These are phyloP conservation scores for Phaeolepiota aurea DNA, from an alignment of 768 basidiomycete species.

Conservation along the genomic window DNA sequence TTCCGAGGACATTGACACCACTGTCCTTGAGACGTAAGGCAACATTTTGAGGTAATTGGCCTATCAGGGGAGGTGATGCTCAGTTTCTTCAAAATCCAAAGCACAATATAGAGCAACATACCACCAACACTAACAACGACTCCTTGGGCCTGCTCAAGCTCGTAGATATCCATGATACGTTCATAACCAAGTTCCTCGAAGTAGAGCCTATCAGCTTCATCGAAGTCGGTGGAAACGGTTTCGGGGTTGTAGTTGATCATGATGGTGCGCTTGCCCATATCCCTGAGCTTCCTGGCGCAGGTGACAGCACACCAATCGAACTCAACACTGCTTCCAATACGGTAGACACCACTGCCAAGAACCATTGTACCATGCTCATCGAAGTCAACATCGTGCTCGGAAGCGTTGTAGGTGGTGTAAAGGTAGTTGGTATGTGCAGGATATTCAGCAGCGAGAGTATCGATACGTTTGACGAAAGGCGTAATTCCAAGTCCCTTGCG, in stretches of 20 bases:
- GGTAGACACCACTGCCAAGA: conserved; percentile 94
- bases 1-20: conserved; percentile 91
- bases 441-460: conserved; percentile 97
- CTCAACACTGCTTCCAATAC: conserved; percentile 97
- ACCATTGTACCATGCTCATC: conserved; percentile 99
- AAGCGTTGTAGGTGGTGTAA: conserved; percentile 98
- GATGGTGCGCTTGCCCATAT: conserved; percentile 90
- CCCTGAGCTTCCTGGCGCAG: conserved; percentile 85
- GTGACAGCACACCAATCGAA: conserved; percentile 99
- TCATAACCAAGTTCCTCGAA: conserved; percentile 98
- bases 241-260: conserved; percentile 99
- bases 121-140: conserved; percentile 97
- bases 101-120: conserved; percentile 36
- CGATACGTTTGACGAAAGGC: conserved; percentile 98
- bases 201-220: conserved; percentile 98
- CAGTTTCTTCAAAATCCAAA: too few species aligned
- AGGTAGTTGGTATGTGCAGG: conserved; percentile 99
- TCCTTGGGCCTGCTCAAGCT: conserved; percentile 86
- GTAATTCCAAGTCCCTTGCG: conserved; percentile 85
- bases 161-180: conserved; percentile 99
- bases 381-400: conserved; percentile 91
- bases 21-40: conserved; percentile 88
- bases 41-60: conserved; percentile 98
- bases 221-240: conserved; percentile 98
- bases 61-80: too few species aligned